phyloP scores from a whole-genome alignment of 2,329 filamentous ascomycete species.

The Trichophyton equinum region DNA sequence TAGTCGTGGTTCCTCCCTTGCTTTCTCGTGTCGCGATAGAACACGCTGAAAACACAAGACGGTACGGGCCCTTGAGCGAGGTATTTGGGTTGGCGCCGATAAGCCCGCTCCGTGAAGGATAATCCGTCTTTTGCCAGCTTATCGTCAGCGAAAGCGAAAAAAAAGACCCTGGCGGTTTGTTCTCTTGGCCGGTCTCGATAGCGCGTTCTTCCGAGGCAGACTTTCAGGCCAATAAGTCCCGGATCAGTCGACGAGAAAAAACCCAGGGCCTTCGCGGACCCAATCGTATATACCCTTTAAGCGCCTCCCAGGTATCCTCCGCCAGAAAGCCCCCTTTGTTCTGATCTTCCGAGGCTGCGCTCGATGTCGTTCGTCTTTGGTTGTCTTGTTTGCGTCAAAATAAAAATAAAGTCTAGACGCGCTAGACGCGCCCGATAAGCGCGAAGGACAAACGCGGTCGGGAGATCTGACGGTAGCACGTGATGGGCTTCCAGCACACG shows the following conservation, averaged over 20 bases:
- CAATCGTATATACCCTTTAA: no score
- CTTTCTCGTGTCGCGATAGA: constrained; percentile 2
- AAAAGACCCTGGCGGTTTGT: neutral
- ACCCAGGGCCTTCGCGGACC: neutral
- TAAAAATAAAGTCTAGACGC: neutral
- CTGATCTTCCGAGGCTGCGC: neutral
- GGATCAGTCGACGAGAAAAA: neutral
- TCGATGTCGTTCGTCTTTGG: neutral
- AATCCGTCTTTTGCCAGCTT: neutral
- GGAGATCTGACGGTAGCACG: neutral
- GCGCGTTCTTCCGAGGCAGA: neutral
- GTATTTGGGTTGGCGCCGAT: neutral
- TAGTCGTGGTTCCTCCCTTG: neutral
- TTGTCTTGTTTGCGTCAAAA: neutral
- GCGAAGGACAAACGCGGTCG: neutral
- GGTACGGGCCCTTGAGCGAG: neutral
- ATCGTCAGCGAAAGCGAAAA: neutral
- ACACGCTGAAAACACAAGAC: constrained; percentile 2
- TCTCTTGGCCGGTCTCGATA: neutral
- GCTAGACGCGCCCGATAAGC: neutral
- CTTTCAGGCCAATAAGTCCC: neutral
- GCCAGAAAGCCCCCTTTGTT: neutral
- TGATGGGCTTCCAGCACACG: no score
- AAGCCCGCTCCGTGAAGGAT: neutral
- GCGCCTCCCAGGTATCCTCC: neutral